Conservation (phyloP, 2,329 filamentous ascomycete species). For the Alternaria sp. region DNA sequence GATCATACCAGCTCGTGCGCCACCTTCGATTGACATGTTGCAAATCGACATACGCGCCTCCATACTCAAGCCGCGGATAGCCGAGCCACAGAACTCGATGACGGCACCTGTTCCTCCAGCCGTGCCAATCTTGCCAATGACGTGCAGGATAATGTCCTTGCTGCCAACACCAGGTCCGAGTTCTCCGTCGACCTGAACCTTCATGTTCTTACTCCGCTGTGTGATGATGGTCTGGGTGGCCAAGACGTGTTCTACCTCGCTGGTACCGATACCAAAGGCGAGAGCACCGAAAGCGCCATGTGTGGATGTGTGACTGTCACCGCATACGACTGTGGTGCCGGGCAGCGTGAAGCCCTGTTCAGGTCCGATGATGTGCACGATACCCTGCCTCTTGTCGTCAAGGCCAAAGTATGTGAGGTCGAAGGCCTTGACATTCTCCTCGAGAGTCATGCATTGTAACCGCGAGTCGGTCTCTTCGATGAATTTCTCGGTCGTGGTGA, state of each 20-base stretch:
- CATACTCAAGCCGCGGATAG: conserved; percentile 89
- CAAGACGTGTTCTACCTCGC: conserved; percentile 97
- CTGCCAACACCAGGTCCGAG: conserved; percentile 90
- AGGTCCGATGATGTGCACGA: conserved; percentile 97
- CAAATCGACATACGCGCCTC: conserved; percentile 99
- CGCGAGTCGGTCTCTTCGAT: conserved; percentile 94
- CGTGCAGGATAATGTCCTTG: conserved; percentile 93
- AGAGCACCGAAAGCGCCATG: conserved; percentile 96
- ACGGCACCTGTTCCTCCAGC: conserved; percentile 93
- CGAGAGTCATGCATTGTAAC: conserved; percentile 91
- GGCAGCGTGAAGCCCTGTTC: conserved; percentile 99
- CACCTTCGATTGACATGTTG: conserved; percentile 98
- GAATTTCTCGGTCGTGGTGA: conserved; percentile 93
- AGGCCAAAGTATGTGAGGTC: conserved; percentile 97
- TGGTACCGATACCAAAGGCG: conserved; percentile 96
- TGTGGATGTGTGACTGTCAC: conserved; percentile 97
- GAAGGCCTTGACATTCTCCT: conserved; percentile 97
- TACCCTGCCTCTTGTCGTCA: conserved; percentile 94
- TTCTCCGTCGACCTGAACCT: conserved; percentile 91
- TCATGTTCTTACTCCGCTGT: conserved; percentile 98
- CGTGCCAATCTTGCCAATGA: conserved; percentile 92
- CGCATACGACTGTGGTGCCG: conserved; percentile 95
- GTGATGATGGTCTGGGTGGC: conserved; percentile 96
- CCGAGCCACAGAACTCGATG: conserved; percentile 96
- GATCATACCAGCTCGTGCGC: conserved; percentile 95